These are phyloP conservation scores for Oropetium thomaeum DNA, from an alignment of 176 grass and related monocot species.

Conservation along the genomic window DNA sequence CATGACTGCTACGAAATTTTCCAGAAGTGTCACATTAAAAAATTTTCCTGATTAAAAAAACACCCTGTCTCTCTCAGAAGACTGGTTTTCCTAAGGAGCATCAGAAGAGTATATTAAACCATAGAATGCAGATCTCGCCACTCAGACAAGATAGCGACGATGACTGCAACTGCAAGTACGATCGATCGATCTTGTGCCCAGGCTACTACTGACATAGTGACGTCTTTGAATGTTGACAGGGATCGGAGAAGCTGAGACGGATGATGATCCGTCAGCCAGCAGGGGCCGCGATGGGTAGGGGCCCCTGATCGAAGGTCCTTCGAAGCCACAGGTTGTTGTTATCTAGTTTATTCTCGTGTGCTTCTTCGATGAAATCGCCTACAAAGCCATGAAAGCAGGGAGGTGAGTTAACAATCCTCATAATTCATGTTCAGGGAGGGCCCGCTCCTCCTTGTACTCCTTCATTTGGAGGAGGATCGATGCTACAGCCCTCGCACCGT, in stretches of 20 bases:
- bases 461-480: no score
- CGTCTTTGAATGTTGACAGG: neutral
- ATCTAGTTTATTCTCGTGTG: neutral
- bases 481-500: neutral
- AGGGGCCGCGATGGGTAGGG: no score
- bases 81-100: neutral
- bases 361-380: neutral
- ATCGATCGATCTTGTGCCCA: neutral
- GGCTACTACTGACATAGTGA: neutral
- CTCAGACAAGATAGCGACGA: slow-evolving; percentile 24
- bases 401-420: no score
- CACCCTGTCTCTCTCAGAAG: neutral
- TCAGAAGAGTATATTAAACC: neutral
- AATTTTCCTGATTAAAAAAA: neutral
- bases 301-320: neutral
- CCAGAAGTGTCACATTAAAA: neutral
- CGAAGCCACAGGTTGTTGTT: neutral
- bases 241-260: no score
- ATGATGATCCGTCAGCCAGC: neutral
- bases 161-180: neutral
- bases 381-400: neutral
- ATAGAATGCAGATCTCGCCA: slow-evolving; percentile 18
- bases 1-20: neutral
- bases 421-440: no score
- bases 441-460: neutral